Percentiles rank a stretch among this genome's conserved stretches.
Evolutionary conservation across 2,329 filamentous ascomycete species (phyloP).

Genomic region (Pseudocercospora vitis): DNA sequence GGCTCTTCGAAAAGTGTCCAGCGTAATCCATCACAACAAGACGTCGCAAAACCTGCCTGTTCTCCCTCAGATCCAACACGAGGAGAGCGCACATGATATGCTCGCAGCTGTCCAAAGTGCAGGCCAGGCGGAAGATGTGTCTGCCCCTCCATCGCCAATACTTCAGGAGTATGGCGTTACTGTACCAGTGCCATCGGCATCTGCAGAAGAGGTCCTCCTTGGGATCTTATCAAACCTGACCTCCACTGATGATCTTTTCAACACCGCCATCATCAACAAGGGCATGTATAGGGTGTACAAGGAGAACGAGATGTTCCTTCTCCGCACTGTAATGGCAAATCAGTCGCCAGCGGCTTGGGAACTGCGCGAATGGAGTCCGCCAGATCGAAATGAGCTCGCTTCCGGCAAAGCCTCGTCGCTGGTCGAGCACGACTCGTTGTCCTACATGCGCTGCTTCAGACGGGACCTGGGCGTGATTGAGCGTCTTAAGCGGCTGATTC

Average conservation of each 20-base stretch:
- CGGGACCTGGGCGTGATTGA: conserved; percentile 56
- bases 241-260: conserved; percentile 56
- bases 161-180: neutral
- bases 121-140: neutral
- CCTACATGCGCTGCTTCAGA: conserved; percentile 54
- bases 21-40: conserved; percentile 11
- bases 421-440: conserved; percentile 54
- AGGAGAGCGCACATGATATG: neutral
- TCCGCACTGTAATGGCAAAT: conserved; percentile 53
- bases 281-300: conserved; percentile 61
- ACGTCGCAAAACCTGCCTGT: conserved; percentile 5
- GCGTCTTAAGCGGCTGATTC: conserved; percentile 57
- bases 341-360: conserved; percentile 62
- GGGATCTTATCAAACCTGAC: conserved; percentile 52
- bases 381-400: conserved; percentile 46
- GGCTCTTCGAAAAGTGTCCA: conserved; percentile 20
- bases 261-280: conserved; percentile 54
- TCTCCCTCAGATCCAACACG: conserved; percentile 6
- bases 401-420: conserved; percentile 37
- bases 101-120: neutral
- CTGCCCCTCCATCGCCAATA: neutral
- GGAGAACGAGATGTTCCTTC: conserved; percentile 54
- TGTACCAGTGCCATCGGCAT: conserved; percentile 15
- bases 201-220: conserved; percentile 53
- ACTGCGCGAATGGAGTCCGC: conserved; percentile 58